phyloP scores from a whole-genome alignment of 2,329 filamentous ascomycete species.

The Lasiodiplodia citricola region DNA sequence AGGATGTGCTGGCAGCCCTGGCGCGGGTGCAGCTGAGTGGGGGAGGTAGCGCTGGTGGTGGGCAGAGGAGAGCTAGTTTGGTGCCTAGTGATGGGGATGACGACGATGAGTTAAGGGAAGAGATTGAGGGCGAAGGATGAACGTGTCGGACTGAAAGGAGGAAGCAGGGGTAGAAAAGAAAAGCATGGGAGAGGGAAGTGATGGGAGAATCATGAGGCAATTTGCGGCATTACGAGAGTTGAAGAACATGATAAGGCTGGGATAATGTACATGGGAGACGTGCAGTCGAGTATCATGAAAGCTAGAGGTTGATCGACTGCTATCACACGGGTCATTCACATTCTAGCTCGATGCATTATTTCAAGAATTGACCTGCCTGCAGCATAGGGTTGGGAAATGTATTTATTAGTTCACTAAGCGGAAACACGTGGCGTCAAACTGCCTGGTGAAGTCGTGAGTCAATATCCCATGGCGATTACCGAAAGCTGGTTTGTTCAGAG shows the following conservation, averaged over 20 bases:
- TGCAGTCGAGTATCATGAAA: neutral
- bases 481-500: neutral
- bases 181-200: neutral
- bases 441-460: no score
- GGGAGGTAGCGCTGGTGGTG: neutral
- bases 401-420: no score
- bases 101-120: neutral
- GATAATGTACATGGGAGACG: neutral
- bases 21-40: neutral
- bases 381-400: no score
- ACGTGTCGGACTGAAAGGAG: neutral
- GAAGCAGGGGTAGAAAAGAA: neutral
- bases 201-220: neutral
- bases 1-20: neutral
- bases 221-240: neutral
- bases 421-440: no score
- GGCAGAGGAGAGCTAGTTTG: neutral
- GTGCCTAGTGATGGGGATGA: constrained; percentile 10
- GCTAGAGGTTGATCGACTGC: neutral
- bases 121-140: neutral
- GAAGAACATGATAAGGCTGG: neutral
- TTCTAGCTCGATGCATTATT: neutral
- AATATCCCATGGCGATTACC: no score
- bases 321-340: neutral
- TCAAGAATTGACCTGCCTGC: no score